phyloP scores from a whole-genome alignment of 2,329 filamentous ascomycete genomes.

The Beauveria pseudobassiana region DNA sequence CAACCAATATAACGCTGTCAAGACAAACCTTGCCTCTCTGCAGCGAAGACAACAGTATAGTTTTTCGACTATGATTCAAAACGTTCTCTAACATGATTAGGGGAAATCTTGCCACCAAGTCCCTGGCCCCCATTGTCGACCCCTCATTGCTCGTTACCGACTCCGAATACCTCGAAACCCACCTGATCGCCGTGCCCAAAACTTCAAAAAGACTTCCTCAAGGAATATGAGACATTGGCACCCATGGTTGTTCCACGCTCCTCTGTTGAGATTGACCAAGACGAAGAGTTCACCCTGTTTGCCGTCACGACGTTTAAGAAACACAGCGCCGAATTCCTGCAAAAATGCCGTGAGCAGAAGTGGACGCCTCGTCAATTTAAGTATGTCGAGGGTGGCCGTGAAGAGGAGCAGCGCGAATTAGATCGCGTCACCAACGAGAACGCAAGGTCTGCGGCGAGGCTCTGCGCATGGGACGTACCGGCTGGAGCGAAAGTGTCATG shows the following conservation, averaged over 20 bases:
- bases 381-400: conserved; percentile 80
- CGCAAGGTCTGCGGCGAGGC: conserved; percentile 91
- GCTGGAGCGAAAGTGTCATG: conserved; percentile 94
- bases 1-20: conserved; percentile 87
- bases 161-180: conserved; percentile 94
- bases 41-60: conserved; percentile 81
- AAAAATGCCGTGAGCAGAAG: conserved; percentile 85
- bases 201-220: conserved; percentile 75
- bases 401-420: conserved; percentile 83
- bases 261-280: conserved; percentile 68
- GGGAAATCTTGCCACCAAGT: conserved; percentile 90
- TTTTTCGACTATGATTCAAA: neutral
- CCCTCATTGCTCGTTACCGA: conserved; percentile 74
- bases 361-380: conserved; percentile 95
- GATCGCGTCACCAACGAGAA: conserved; percentile 78
- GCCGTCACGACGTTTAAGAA: conserved; percentile 94
- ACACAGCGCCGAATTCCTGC: conserved; percentile 74
- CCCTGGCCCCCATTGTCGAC: conserved; percentile 80
- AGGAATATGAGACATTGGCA: conserved; percentile 78
- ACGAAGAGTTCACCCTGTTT: conserved; percentile 85
- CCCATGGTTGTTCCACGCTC: conserved; percentile 94
- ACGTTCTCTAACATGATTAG: conserved; percentile 32
- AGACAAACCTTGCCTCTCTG: conserved; percentile 71
- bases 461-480: conserved; percentile 76
- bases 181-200: conserved; percentile 84